Evolutionary conservation across 176 grass and related monocot genomes (phyloP).

Genomic region (Zoysia japonica): DNA sequence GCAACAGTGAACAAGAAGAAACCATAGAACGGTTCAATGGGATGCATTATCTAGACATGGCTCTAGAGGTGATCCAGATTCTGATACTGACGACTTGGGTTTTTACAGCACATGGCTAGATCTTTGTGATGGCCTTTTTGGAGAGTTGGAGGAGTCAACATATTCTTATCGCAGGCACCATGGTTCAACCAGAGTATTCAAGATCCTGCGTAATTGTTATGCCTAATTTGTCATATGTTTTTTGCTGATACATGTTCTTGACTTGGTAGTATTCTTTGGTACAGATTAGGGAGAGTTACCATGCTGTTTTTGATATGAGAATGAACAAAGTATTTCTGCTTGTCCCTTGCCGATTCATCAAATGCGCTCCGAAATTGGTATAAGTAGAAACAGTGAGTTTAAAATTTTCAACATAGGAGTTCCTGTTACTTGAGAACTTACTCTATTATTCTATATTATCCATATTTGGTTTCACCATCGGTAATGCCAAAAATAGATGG

Average conservation of each 20-base stretch:
- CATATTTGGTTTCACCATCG: too few relatives aligned
- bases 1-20: slow-evolving; percentile 48
- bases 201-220: slow-evolving; percentile 75
- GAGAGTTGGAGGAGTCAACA: slow-evolving; percentile 60
- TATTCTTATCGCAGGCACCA: slow-evolving; percentile 66
- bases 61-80: slow-evolving; percentile 31
- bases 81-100: slow-evolving; percentile 47
- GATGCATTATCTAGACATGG: slow-evolving; percentile 77
- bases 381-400: too few relatives aligned
- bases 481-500: too few relatives aligned
- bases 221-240: not conserved
- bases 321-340: slow-evolving; percentile 49
- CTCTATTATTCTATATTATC: too few relatives aligned
- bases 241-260: slow-evolving; percentile 28
- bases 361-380: not conserved
- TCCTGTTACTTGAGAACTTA: too few relatives aligned
- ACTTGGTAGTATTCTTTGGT: slow-evolving; percentile 25
- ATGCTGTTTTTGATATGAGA: slow-evolving; percentile 55
- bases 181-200: slow-evolving; percentile 69
- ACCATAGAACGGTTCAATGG: slow-evolving; percentile 76
- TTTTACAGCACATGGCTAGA: slow-evolving; percentile 86
- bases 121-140: slow-evolving; percentile 63
- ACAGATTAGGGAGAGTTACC: slow-evolving; percentile 73
- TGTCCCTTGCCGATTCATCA: slow-evolving; percentile 84
- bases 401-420: too few relatives aligned